Conservation (phyloP, 169 alveolate genomes). For the Cryptosporidium canis region DNA sequence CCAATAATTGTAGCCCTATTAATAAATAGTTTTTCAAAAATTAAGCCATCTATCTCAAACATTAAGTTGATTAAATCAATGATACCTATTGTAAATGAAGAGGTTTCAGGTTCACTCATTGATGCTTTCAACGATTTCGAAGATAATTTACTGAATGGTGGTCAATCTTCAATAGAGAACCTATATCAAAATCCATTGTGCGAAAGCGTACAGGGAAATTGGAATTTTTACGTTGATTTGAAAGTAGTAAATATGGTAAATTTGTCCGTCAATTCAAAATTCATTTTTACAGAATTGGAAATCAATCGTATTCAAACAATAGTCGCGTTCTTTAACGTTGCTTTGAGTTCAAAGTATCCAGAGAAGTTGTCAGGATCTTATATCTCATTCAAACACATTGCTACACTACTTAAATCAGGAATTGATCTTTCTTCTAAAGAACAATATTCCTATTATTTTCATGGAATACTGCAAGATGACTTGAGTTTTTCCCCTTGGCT, state of each 20-base stretch:
- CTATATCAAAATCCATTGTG: constrained; percentile 10
- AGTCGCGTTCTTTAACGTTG: constrained; percentile 23
- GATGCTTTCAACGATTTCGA: constrained; percentile 3
- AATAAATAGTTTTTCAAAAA: constrained; percentile 1
- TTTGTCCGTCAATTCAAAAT: not conserved
- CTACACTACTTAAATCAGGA: constrained; percentile 5
- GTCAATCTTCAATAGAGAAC: not conserved
- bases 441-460: not conserved
- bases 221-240: constrained; percentile 1
- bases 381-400: constrained; percentile 20
- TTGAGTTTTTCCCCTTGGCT: constrained; percentile 59
- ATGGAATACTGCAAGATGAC: constrained; percentile 30
- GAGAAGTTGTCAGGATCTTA: constrained; percentile 11
- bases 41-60: not conserved
- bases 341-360: constrained; percentile 15
- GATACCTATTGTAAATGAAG: constrained; percentile 11
- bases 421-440: not conserved
- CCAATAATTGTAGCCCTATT: not conserved
- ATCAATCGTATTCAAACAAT: constrained; percentile 30
- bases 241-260: not conserved
- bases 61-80: constrained; percentile 17
- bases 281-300: constrained; percentile 17
- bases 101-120: not conserved
- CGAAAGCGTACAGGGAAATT: constrained; percentile 9
- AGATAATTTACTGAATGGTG: constrained; percentile 5